Percentiles rank a stretch among this genome's conserved stretches.
phyloP scores from a whole-genome alignment of 345 rosid genomes.

The Eutrema japonicum region DNA sequence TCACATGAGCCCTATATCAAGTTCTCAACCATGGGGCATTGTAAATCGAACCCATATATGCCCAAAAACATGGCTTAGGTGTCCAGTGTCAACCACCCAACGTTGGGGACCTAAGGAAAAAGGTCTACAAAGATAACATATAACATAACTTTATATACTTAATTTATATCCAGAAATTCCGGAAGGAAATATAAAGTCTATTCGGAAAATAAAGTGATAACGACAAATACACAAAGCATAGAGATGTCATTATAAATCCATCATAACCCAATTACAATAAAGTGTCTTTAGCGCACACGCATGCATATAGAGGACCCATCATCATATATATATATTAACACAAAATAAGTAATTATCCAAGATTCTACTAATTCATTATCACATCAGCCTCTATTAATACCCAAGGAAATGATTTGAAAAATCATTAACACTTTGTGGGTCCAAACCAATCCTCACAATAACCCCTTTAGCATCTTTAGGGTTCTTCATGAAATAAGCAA shows the following conservation, averaged over 20 bases:
- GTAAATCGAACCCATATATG: slow-evolving; percentile 14
- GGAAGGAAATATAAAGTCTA: slow-evolving; percentile 26
- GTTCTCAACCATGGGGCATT: neutral
- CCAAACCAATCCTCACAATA: slow-evolving; percentile 59
- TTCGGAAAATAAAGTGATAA: slow-evolving; percentile 26
- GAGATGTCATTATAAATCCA: slow-evolving; percentile 38
- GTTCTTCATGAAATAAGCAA: slow-evolving; percentile 66
- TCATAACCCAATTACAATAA: slow-evolving; percentile 42
- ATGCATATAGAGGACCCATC: slow-evolving; percentile 37
- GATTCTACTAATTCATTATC: slow-evolving; percentile 29
- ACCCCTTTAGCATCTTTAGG: slow-evolving; percentile 53
- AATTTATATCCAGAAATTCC: slow-evolving; percentile 31
- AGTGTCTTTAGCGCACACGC: slow-evolving; percentile 36
- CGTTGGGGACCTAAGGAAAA: slow-evolving; percentile 1
- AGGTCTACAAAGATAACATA: slow-evolving; percentile 20
- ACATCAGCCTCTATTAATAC: slow-evolving; percentile 11
- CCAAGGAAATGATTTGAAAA: slow-evolving; percentile 50
- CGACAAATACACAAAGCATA: slow-evolving; percentile 33
- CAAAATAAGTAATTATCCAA: slow-evolving; percentile 20
- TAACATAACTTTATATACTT: neutral
- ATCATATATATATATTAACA: slow-evolving; percentile 21
- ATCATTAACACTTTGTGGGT: slow-evolving; percentile 40
- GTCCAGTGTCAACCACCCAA: neutral
- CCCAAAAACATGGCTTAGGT: neutral
- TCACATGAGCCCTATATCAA: neutral